Percentiles rank a stretch among this genome's conserved stretches.
These are phyloP conservation scores for Edaphochlamys debaryana DNA, from an alignment of 139 green algal species.

Conservation along the genomic window DNA sequence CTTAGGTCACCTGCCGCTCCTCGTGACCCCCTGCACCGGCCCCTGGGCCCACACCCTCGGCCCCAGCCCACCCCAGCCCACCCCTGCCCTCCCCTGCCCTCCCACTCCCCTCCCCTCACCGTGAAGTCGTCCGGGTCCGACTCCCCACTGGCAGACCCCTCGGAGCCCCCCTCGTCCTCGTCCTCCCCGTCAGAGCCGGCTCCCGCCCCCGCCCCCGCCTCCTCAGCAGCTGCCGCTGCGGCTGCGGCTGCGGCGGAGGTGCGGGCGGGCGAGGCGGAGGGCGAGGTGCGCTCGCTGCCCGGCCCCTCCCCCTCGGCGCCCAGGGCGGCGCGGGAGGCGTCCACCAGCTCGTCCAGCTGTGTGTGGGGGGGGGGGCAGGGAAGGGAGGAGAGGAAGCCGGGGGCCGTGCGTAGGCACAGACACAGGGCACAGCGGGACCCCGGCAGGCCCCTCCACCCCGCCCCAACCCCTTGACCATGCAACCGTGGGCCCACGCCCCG, in stretches of 20 bases:
- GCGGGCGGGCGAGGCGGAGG: background rate
- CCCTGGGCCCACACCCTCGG: too few relatives aligned
- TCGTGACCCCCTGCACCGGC: too few relatives aligned
- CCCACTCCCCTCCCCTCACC: too few relatives aligned
- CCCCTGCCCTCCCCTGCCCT: too few relatives aligned
- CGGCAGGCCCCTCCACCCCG: too few relatives aligned
- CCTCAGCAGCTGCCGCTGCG: background rate
- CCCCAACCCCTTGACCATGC: too few relatives aligned
- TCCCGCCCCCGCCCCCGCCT: background rate
- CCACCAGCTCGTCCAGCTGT: background rate
- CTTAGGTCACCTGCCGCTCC: too few relatives aligned
- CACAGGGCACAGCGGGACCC: background rate
- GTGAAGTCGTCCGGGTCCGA: conserved; percentile 22
- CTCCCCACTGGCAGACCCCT: background rate
- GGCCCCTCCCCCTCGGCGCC: too few relatives aligned
- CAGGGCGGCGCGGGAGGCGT: background rate
- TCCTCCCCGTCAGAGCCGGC: background rate
- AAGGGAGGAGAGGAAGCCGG: too few relatives aligned
- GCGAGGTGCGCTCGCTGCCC: background rate
- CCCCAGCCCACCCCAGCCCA: too few relatives aligned
- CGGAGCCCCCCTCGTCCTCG: conserved; percentile 5
- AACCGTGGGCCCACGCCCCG: too few relatives aligned
- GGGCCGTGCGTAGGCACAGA: too few relatives aligned
- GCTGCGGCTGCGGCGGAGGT: background rate
- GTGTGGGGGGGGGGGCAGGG: background rate